Percentiles rank a stretch among this genome's conserved stretches.
Evolutionary conservation across 306 rosid species (phyloP).

Genomic region (Ormosia emarginata): DNA sequence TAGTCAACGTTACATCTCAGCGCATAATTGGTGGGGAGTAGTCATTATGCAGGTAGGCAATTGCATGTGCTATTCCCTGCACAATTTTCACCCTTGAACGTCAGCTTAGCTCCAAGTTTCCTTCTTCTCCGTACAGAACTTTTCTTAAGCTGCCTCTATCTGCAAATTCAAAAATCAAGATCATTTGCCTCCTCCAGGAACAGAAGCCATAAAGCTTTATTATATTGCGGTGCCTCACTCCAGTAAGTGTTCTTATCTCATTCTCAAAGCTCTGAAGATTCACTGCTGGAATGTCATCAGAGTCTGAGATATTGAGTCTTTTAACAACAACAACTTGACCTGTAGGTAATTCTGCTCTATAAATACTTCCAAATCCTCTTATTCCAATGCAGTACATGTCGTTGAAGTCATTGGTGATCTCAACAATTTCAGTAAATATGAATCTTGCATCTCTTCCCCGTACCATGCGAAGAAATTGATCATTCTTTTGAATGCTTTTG

Average conservation of each 20-base stretch:
- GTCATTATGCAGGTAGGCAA: constrained; percentile 64
- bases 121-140: constrained; percentile 49
- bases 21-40: constrained; percentile 61
- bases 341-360: constrained; percentile 41
- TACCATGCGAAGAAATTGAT: constrained; percentile 1
- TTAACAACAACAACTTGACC: constrained; percentile 60
- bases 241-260: constrained; percentile 59
- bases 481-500: constrained; percentile 1
- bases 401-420: constrained; percentile 53
- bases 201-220: constrained; percentile 64
- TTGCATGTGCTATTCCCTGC: too few relatives aligned
- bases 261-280: constrained; percentile 50
- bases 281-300: constrained; percentile 40
- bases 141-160: constrained; percentile 52
- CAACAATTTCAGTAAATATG: constrained; percentile 45
- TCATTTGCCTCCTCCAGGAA: constrained; percentile 45
- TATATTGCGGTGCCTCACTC: constrained; percentile 65
- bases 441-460: constrained; percentile 42
- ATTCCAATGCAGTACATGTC: constrained; percentile 62
- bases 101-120: constrained; percentile 43
- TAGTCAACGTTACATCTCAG: constrained; percentile 58
- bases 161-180: constrained; percentile 54
- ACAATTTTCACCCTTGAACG: constrained; percentile 45
- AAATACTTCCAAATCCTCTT: constrained; percentile 76
- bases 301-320: constrained; percentile 37